Evolutionary conservation across 192 early-diverging fungal genomes (phyloP), one percentile per base, ranked within the genome.

Genomic region (Coemansia sp.): DNA sequence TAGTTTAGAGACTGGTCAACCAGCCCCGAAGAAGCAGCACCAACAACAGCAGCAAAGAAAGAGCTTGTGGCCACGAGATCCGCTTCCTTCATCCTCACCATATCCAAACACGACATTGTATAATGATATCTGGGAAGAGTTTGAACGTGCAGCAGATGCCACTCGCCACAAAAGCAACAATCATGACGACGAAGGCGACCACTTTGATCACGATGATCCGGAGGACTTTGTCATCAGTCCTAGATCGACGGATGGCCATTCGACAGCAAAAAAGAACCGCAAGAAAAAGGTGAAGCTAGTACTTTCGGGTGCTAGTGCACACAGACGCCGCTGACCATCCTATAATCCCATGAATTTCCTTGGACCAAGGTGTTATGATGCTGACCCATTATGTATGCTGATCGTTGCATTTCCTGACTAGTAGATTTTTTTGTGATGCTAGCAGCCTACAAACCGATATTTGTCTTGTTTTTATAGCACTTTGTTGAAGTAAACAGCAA

Each of bases 121-220:
- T 57, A 62, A 48, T 7, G 65, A 58, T 3, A 17, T 82, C 32
- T 82, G 79, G 79, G 75, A 74, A 11, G 68, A 77, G 42, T 77
- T 82, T 62, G 79, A 82, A 49, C 60, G 71, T 22, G 68, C 74
- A 17, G 60, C 56, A 32, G 62, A 60, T 3, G 41, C 59, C 10
- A 51, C 61, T 22, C 46, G 43, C 45, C 63, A 45, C 13, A 57
- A 63, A 25, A 16, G 55, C 16, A 54, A 32, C 32, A 32, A 61
- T 16, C 20, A 39, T 10, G 22, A 72, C 14, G 61, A 66, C 9
- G 70, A 53, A 2, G 22, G 61, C 57, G 67, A 61, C 43, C 43
- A 56, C 10, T 41, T 46, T 38, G 67, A 58, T 14, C 20, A 63
- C 12, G 56, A 51, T 32, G 50, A 60, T 25, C 40, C 61, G 12